Evolutionary conservation across 73 alveolate species (phyloP).

Genomic region (Paramecium sexaurelia): DNA sequence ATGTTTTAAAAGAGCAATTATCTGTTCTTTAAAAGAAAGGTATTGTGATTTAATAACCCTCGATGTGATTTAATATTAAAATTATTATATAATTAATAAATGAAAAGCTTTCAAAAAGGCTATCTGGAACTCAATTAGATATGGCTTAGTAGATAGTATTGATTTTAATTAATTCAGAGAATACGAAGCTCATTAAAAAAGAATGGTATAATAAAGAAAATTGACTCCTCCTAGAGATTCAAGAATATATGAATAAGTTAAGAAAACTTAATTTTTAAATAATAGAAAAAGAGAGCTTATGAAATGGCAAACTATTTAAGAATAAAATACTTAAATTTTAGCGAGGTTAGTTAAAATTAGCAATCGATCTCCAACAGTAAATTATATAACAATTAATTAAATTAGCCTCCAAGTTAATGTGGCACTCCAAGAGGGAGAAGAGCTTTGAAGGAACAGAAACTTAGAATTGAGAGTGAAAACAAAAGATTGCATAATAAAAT

Average conservation of each 20-base stretch:
- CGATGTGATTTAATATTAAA: not conserved
- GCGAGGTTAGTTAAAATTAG: not conserved
- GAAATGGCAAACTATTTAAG: constrained; percentile 9
- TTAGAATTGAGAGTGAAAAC: not conserved
- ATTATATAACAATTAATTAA: not conserved
- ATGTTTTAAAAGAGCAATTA: constrained; percentile 59
- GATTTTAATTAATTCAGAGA: not conserved
- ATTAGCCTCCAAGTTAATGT: constrained; percentile 22
- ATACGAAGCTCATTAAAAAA: not conserved
- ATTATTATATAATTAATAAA: not conserved
- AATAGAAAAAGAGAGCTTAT: not conserved
- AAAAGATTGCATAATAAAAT: not conserved
- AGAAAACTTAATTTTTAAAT: not conserved
- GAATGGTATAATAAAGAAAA: not conserved
- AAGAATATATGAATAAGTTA: not conserved
- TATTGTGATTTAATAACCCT: not conserved
- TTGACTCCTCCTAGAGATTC: constrained; percentile 6
- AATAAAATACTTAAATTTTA: not conserved
- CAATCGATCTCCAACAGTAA: constrained; percentile 14
- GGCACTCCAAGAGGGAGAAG: constrained; percentile 31
- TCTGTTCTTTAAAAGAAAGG: constrained; percentile 52
- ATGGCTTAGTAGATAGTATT: constrained; percentile 14
- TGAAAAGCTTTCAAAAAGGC: not conserved
- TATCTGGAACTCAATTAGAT: not conserved
- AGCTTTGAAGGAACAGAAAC: not conserved